Evolutionary conservation across 495 filamentous ascomycete species (phyloP), one percentile per base, ranked within the genome.

Genomic region (Neurospora sp.): DNA sequence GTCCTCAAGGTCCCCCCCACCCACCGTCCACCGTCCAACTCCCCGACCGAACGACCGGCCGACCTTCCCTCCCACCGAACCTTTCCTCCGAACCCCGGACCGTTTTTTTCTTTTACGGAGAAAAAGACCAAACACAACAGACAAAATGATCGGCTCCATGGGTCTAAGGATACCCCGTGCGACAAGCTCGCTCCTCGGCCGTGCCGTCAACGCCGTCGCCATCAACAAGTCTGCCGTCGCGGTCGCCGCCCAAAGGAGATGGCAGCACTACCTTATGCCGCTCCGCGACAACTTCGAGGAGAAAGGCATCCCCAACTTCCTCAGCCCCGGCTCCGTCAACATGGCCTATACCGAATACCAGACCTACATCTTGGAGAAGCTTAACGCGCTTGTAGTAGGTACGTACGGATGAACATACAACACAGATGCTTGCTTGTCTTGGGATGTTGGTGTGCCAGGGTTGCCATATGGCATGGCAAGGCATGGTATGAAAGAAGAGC

Each of bases 331-430:
- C 48, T 92, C 85, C 12, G 94, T 91, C 79, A 84, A 91, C 70
- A 87, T 91, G 16, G 86, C 94, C 40, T 99, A 94, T 93, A 90
- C 85, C 27, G 83, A 94, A 76, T 98, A 98, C 83, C 93, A 96
- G 83, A 76, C 82, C 37, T 80, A 89, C 69, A 81, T 97, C 73
- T 78, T 95, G 45, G 83, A 92, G 68, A 92, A 89, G 78, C 86
- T 99, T 76, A 96, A 96, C 81, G 76, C 80, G 70, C 80, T 92
- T 77, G 91, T 88, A 70, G 88, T 88, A 74, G 93, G 94, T 95
- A 86, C 76, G 88, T 61, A 70, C 10, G 37, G 61, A 35, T 40
- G 14, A 12, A 20, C 44, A 27, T 37, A 53, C 10, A 53, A 4
- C 20, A 22, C 4, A 12, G 9, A 27, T 20, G 7, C 40, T 40